Base-by-base conservation (phyloP, 768 basidiomycete species). In the Coprinopsis sp. region DNA sequence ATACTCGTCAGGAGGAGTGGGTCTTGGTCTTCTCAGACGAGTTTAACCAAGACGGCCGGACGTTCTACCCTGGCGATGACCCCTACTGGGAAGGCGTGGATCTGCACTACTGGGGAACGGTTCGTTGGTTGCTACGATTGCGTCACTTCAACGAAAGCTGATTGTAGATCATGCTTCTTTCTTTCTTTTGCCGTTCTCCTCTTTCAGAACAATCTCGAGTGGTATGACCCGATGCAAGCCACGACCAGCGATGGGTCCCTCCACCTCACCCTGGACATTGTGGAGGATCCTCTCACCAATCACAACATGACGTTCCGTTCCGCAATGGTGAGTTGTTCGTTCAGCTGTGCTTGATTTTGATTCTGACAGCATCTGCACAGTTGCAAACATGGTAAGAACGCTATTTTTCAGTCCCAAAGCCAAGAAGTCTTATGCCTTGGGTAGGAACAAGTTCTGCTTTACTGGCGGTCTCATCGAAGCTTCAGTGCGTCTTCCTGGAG, bases 11-110 rank as follows among this genome's bases (percentile, higher is more conserved):
- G 33, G 77, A 74, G 44, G 64, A 71, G 13, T 63, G 69, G 68
- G 58, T 60, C 57, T 67, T 86, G 46, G 78, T 88, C n/a, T 91
- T 88, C 62, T 82, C 78, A 1, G 89, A 91, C 60, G 89, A 91
- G 67, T 91, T 91, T 61, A 77, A 91, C 47, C 61, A 59, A 19
- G 84, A 85, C 1, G 88, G 86, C 0, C 68, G 84, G 7, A 70
- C 79, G 6, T 87, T 87, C 59, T 81, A 78, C 60, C 73, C 80
- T 3, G 87, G 79, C 1, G 79, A 81, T 45, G 81, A 82, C 60
- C 81, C 81, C 2, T 82, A 76, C 57, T 83, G 73, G 72, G 71
- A 73, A 47, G 79, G 75, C 6, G 70, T 74, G 6, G 81, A 74
- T 58, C 43, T 82, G 12, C 82, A 87, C 61, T 89, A 88, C 58